Conservation (phyloP, 148 eudicot species). For the Mesembryanthemum crystallinum region DNA sequence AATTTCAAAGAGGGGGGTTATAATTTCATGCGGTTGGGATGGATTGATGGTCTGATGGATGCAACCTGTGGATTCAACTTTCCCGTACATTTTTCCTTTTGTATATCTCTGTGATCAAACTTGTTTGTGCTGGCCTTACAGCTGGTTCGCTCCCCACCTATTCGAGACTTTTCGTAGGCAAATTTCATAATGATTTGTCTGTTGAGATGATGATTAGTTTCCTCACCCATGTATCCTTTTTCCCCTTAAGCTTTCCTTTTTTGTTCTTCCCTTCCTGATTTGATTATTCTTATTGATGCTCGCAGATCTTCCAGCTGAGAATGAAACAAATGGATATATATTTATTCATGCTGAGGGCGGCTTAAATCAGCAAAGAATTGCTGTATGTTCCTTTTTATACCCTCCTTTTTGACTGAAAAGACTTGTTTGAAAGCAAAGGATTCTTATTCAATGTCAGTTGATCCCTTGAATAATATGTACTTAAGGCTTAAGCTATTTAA, state of each 20-base stretch:
- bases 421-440: background rate
- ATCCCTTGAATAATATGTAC: background rate
- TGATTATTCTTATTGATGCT: conserved; percentile 18
- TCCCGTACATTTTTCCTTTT: background rate
- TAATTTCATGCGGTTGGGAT: background rate
- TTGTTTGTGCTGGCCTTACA: background rate
- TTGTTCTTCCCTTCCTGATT: conserved; percentile 5
- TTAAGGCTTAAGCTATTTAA: conserved; percentile 1
- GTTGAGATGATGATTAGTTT: background rate
- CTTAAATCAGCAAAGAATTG: conserved; percentile 96
- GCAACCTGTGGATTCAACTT: background rate
- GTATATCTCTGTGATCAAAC: background rate
- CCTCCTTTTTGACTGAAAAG: background rate
- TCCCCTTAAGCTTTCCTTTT: too few relatives aligned
- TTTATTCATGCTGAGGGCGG: conserved; percentile 99
- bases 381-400: conserved; percentile 54
- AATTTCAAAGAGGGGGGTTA: too few relatives aligned
- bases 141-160: background rate
- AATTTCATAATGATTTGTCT: background rate
- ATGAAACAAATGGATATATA: conserved; percentile 93
- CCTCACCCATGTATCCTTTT: background rate
- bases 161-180: background rate
- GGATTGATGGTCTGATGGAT: too few relatives aligned
- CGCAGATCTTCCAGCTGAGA: conserved; percentile 80
- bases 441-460: background rate